phyloP scores from a whole-genome alignment of 2,329 filamentous ascomycete genomes.

The Sphaerulina vaccinii region DNA sequence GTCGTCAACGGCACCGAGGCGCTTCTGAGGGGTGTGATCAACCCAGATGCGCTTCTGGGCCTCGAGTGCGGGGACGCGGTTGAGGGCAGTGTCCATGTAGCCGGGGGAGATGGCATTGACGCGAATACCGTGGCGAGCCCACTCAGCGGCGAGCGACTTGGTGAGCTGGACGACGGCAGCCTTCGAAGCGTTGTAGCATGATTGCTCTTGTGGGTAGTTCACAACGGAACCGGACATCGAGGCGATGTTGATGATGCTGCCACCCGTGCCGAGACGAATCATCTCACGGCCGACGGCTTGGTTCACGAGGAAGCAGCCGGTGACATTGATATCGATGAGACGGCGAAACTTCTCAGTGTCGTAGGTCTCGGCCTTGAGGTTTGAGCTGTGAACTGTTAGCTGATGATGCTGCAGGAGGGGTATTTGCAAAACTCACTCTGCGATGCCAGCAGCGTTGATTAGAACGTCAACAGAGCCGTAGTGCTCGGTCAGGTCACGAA shows the following conservation, averaged over 20 bases:
- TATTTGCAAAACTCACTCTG: constrained; percentile 53
- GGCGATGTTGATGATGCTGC: constrained; percentile 72
- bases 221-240: constrained; percentile 56
- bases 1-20: constrained; percentile 71
- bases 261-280: constrained; percentile 69
- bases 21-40: constrained; percentile 68
- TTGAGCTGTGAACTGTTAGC: constrained; percentile 54
- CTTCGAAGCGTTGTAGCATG: constrained; percentile 81
- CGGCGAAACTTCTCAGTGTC: constrained; percentile 73
- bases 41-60: constrained; percentile 82
- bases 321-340: constrained; percentile 79
- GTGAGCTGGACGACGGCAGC: constrained; percentile 74
- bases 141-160: constrained; percentile 79
- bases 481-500: constrained; percentile 63
- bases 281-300: constrained; percentile 58
- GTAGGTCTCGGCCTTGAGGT: constrained; percentile 79
- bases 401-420: neutral
- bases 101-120: constrained; percentile 83
- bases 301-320: constrained; percentile 73
- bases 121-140: constrained; percentile 76
- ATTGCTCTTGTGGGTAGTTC: constrained; percentile 68
- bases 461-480: constrained; percentile 71
- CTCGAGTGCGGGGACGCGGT: constrained; percentile 73
- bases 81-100: constrained; percentile 83
- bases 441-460: constrained; percentile 78